Conservation (phyloP, 139 green algal genomes). For the Gonium pectorale region DNA sequence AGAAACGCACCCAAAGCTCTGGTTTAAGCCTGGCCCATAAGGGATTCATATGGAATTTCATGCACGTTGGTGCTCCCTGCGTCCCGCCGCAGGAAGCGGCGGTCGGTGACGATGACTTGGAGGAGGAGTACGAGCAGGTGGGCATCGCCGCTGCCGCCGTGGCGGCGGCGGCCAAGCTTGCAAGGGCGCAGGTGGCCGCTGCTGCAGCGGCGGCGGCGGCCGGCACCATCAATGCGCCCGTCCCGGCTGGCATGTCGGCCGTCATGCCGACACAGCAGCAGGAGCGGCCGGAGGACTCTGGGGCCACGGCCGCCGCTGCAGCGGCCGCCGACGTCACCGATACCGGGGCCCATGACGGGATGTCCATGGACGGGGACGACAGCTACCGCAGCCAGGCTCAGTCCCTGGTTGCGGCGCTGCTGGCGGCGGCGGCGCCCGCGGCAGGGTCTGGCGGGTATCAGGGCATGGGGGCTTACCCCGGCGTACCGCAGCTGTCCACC, state of each 20-base stretch:
- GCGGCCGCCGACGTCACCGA: background rate
- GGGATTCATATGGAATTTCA: no score
- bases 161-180: conserved; percentile 9
- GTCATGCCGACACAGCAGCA: background rate
- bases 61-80: no score
- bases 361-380: background rate
- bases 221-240: no score
- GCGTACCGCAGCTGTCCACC: background rate
- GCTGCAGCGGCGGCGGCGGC: background rate
- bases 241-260: no score
- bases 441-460: background rate
- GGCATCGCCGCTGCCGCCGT: background rate
- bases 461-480: background rate
- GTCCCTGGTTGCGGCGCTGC: conserved; percentile 28
- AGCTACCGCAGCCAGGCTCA: background rate
- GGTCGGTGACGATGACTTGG: conserved; percentile 5
- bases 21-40: no score
- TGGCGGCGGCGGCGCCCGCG: conserved; percentile 21
- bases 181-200: background rate
- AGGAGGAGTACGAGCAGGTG: background rate
- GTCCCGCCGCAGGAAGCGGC: conserved; percentile 28
- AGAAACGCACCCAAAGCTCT: no score
- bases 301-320: background rate
- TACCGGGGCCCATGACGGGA: background rate
- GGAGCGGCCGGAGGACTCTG: background rate